phyloP scores from a whole-genome alignment of 306 rosid genomes.

The Biancaea sappan region DNA sequence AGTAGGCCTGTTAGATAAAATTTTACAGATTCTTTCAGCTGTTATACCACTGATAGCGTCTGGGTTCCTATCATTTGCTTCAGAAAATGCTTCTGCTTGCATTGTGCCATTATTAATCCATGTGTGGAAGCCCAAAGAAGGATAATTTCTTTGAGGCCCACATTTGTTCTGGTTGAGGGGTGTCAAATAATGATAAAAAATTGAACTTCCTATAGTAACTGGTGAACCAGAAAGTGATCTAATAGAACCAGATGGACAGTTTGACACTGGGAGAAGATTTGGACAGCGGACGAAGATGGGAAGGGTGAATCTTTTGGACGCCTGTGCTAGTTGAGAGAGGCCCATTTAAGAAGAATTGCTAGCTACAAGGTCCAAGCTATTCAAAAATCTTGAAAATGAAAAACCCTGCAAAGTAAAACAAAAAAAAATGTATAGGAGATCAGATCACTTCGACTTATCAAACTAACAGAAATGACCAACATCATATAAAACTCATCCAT shows the following conservation, averaged over 20 bases:
- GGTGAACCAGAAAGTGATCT: conserved; percentile 22
- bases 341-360: conserved; percentile 42
- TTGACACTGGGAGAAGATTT: conserved; percentile 2
- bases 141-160: conserved; percentile 7
- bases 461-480: background rate
- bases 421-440: background rate
- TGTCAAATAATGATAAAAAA: background rate
- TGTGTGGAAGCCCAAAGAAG: conserved; percentile 20
- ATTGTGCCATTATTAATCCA: background rate
- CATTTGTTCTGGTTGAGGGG: conserved; percentile 14
- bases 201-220: conserved; percentile 8
- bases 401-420: background rate
- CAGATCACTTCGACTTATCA: background rate
- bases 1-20: conserved; percentile 40
- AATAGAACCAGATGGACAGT: conserved; percentile 4
- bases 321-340: conserved; percentile 29
- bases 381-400: background rate
- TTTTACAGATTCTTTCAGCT: conserved; percentile 53
- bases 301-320: conserved; percentile 29
- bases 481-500: background rate
- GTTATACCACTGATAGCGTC: conserved; percentile 11
- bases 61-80: conserved; percentile 31
- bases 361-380: background rate
- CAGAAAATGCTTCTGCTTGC: conserved; percentile 8
- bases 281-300: conserved; percentile 26